A percentile compares a stretch with the other conserved stretches of the same genome.
These are phyloP conservation scores for Boechera divaricarpa DNA, from an alignment of 345 rosid genomes.

Conservation along the genomic window DNA sequence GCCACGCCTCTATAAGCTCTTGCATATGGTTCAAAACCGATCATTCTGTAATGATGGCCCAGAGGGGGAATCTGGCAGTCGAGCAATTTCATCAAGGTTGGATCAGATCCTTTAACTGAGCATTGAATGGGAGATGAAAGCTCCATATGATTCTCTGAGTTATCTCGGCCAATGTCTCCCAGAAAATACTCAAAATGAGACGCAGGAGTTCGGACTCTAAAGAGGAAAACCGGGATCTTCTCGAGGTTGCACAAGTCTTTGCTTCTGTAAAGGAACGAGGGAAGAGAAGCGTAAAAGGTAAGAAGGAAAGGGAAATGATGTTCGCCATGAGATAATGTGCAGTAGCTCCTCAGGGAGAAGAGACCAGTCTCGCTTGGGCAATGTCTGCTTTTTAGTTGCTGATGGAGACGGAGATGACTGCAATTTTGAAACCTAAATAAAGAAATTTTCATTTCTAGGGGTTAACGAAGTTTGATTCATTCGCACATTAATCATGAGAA, in stretches of 20 bases:
- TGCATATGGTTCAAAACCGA: neutral
- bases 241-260: neutral
- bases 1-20: neutral
- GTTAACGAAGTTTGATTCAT: no score
- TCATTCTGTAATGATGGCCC: neutral
- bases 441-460: no score
- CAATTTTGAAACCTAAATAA: no score
- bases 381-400: neutral
- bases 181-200: neutral
- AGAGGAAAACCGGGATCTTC: slow-evolving; percentile 22
- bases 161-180: slow-evolving; percentile 1
- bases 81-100: neutral
- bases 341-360: slow-evolving; percentile 25
- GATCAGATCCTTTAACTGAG: slow-evolving; percentile 7
- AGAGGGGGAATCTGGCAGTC: slow-evolving; percentile 2
- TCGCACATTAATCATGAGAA: no score
- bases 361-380: slow-evolving; percentile 3
- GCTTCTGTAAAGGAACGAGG: neutral
- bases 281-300: neutral
- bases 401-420: no score
- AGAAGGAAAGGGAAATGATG: neutral
- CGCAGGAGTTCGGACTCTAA: neutral
- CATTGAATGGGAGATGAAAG: neutral
- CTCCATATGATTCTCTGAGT: neutral
- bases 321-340: slow-evolving; percentile 5